A percentile compares a stretch with the other conserved stretches of the same genome.
Conservation (phyloP, 2,329 filamentous ascomycete genomes). For the Cladosporium austrohemisphaericum region DNA sequence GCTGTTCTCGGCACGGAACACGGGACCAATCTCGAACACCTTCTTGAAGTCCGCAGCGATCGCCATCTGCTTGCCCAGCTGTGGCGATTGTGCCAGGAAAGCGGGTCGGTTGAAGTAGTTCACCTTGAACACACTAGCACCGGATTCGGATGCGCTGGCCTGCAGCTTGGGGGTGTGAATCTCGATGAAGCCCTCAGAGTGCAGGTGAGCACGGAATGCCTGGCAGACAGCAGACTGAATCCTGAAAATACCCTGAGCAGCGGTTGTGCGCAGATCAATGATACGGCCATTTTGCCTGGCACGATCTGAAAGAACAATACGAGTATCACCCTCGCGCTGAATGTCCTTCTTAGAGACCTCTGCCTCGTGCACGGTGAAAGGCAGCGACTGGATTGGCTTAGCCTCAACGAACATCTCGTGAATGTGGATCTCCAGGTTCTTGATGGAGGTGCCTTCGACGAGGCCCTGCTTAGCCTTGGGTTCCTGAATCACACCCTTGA, state of each 20-base stretch:
- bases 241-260: slow-evolving; percentile 83
- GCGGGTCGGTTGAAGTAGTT: slow-evolving; percentile 86
- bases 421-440: slow-evolving; percentile 72
- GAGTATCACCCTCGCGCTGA: slow-evolving; percentile 53
- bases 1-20: slow-evolving; percentile 92
- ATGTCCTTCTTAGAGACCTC: slow-evolving; percentile 59
- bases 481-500: slow-evolving; percentile 68
- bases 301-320: slow-evolving; percentile 64
- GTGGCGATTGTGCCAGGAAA: slow-evolving; percentile 87
- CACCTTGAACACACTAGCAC: slow-evolving; percentile 84
- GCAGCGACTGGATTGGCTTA: slow-evolving; percentile 58
- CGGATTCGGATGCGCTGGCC: slow-evolving; percentile 84
- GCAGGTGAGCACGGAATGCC: slow-evolving; percentile 72
- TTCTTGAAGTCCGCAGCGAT: slow-evolving; percentile 84
- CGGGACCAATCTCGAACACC: slow-evolving; percentile 84
- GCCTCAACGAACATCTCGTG: slow-evolving; percentile 61
- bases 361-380: slow-evolving; percentile 68
- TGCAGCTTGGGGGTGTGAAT: slow-evolving; percentile 93
- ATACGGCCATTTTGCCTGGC: slow-evolving; percentile 75
- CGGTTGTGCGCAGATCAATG: slow-evolving; percentile 78
- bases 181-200: slow-evolving; percentile 76
- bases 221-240: slow-evolving; percentile 77
- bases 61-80: slow-evolving; percentile 88
- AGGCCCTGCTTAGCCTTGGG: slow-evolving; percentile 63
- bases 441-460: slow-evolving; percentile 70